Evolutionary conservation across 495 filamentous ascomycete species (phyloP).

Genomic region (Chaetomidium leptoderma): DNA sequence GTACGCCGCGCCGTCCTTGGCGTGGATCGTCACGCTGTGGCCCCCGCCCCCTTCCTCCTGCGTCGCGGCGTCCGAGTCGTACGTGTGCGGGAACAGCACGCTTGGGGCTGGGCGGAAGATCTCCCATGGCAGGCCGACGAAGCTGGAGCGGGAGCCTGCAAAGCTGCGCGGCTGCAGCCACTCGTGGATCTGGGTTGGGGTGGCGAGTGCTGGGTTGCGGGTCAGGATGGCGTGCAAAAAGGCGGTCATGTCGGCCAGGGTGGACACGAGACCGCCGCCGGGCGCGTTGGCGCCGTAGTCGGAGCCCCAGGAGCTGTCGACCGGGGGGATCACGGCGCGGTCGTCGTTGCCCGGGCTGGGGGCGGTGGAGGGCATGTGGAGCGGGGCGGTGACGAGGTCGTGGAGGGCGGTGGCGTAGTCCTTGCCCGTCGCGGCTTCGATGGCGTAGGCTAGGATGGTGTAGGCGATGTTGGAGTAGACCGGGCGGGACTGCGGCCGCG

Average conservation of each 20-base stretch:
- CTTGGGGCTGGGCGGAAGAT: conserved; percentile 23
- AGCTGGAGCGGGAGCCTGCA: conserved; percentile 13
- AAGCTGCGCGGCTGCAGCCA: conserved; percentile 27
- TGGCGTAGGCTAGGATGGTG: background rate
- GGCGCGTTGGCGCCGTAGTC: conserved; percentile 21
- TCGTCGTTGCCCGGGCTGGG: conserved; percentile 24
- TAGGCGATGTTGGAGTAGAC: conserved; percentile 10
- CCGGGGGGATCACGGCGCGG: conserved; percentile 27
- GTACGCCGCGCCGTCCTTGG: conserved; percentile 26
- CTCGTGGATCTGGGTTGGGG: conserved; percentile 6
- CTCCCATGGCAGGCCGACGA: conserved; percentile 29
- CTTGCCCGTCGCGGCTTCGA: conserved; percentile 4
- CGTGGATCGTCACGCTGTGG: conserved; percentile 23
- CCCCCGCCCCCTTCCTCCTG: background rate
- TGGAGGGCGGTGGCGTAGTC: conserved; percentile 28
- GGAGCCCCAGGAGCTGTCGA: conserved; percentile 18
- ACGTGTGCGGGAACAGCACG: conserved; percentile 22
- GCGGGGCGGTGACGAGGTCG: conserved; percentile 34
- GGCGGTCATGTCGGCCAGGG: conserved; percentile 34
- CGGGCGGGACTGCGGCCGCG: background rate
- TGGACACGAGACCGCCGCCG: conserved; percentile 35
- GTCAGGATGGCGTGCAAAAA: conserved; percentile 34
- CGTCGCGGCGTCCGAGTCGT: conserved; percentile 1
- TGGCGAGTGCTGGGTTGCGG: conserved; percentile 4
- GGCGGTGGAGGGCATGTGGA: conserved; percentile 36